Percentiles rank a stretch among this genome's conserved stretches.
Conservation (phyloP, 192 early-diverging fungal species). For the Helicostylum pulchrum region DNA sequence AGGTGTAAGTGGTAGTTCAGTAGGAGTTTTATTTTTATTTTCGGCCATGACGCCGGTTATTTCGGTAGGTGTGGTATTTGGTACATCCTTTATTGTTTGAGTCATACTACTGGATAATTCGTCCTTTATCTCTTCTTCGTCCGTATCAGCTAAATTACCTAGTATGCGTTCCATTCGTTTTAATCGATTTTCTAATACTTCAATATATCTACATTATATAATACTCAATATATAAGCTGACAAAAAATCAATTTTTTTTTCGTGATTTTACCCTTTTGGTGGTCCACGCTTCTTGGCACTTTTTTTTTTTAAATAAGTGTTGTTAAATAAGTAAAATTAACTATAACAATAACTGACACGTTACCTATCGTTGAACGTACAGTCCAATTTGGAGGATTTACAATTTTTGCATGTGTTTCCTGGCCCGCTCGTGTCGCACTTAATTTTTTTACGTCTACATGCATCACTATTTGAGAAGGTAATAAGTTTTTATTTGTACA, state of each 20-base stretch:
- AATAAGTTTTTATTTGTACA: no score
- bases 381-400: constrained; percentile 17
- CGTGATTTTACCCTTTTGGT: constrained; percentile 30
- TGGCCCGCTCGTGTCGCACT: constrained; percentile 26
- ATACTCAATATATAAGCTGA: no score
- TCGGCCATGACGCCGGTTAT: neutral
- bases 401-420: constrained; percentile 30
- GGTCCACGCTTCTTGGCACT: constrained; percentile 39
- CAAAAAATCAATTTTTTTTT: no score
- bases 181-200: constrained; percentile 33
- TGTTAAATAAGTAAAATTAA: constrained; percentile 18
- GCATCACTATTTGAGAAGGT: no score
- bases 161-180: constrained; percentile 36
- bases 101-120: no score
- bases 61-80: neutral
- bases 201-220: constrained; percentile 26
- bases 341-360: constrained; percentile 12
- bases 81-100: neutral
- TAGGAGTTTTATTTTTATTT: neutral
- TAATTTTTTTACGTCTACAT: constrained; percentile 37
- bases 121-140: neutral
- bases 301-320: neutral
- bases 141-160: constrained; percentile 18
- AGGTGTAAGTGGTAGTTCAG: neutral
- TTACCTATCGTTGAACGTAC: constrained; percentile 35